A percentile compares a stretch with the other conserved stretches of the same genome.
phyloP scores from a whole-genome alignment of 177 flowering plant species.

The Vitis hybrid region DNA sequence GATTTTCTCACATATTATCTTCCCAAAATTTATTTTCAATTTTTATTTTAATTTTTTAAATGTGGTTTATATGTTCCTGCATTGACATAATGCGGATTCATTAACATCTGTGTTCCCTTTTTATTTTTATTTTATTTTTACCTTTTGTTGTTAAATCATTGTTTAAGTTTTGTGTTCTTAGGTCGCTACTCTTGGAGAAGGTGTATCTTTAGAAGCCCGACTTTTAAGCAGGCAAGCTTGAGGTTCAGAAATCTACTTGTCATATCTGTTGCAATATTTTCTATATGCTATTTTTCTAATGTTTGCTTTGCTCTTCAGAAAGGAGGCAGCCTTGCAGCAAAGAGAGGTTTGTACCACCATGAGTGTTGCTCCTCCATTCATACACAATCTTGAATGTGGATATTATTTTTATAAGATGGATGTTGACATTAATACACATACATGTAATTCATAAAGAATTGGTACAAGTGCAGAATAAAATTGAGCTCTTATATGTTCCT shows the following conservation, averaged over 20 bases:
- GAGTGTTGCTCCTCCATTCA: neutral
- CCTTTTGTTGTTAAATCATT: neutral
- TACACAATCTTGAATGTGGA: neutral
- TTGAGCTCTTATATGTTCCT: neutral
- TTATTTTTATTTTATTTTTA: no score
- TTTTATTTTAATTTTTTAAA: neutral
- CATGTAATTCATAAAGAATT: neutral
- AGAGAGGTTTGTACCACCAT: slow-evolving; percentile 58
- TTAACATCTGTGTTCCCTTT: no score
- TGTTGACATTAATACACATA: neutral
- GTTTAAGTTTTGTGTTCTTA: slow-evolving; percentile 15
- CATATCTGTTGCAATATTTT: slow-evolving; percentile 3
- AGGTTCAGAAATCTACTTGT: slow-evolving; percentile 4
- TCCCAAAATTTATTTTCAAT: neutral
- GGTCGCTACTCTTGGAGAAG: slow-evolving; percentile 89
- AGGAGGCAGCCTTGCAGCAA: slow-evolving; percentile 84
- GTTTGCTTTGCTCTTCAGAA: slow-evolving; percentile 44
- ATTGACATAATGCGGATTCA: neutral
- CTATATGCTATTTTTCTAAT: slow-evolving; percentile 1
- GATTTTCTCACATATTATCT: neutral
- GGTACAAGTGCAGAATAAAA: neutral
- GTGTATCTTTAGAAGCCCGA: slow-evolving; percentile 81
- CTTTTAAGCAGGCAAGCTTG: slow-evolving; percentile 73
- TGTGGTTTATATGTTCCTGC: neutral
- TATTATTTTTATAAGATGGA: neutral